Percentiles rank a stretch among this genome's conserved stretches.
These are phyloP conservation scores for Capsicum pubescens DNA, from an alignment of 257 asterid species.

Conservation along the genomic window DNA sequence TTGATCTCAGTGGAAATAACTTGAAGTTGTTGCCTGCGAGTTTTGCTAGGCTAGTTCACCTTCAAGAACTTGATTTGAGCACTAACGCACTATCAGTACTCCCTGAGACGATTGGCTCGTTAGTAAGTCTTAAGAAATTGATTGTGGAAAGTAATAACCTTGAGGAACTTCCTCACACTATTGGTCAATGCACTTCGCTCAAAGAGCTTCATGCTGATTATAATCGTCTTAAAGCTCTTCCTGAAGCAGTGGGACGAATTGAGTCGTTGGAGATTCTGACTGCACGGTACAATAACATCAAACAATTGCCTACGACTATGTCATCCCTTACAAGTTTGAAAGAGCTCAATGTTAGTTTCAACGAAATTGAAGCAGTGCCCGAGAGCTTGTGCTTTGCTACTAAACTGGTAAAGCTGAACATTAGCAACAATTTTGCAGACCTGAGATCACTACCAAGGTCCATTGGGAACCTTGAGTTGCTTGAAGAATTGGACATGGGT, in stretches of 20 bases:
- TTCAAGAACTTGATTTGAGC: slow-evolving; percentile 84
- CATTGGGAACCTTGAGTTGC: slow-evolving; percentile 82
- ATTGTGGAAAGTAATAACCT: slow-evolving; percentile 72
- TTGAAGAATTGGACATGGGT: slow-evolving; percentile 84
- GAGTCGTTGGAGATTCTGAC: slow-evolving; percentile 74
- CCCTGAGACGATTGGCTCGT: slow-evolving; percentile 76
- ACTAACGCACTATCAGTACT: slow-evolving; percentile 66
- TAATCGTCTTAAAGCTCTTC: slow-evolving; percentile 82
- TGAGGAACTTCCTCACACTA: slow-evolving; percentile 84
- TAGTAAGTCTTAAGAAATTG: slow-evolving; percentile 65
- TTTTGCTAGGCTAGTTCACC: slow-evolving; percentile 56
- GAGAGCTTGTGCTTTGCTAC: slow-evolving; percentile 94
- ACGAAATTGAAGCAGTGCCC: slow-evolving; percentile 80
- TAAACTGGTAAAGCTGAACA: slow-evolving; percentile 73
- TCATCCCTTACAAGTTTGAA: slow-evolving; percentile 63
- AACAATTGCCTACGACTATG: slow-evolving; percentile 83
- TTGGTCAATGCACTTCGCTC: slow-evolving; percentile 71
- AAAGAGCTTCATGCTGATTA: slow-evolving; percentile 76
- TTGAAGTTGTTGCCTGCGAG: slow-evolving; percentile 64
- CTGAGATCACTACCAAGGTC: slow-evolving; percentile 77
- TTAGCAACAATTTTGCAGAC: slow-evolving; percentile 90
- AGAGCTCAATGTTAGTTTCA: slow-evolving; percentile 83
- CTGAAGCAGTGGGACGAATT: slow-evolving; percentile 84
- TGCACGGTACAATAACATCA: slow-evolving; percentile 74
- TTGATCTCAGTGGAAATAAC: slow-evolving; percentile 75